Base-by-base conservation (phyloP, 2,329 filamentous ascomycete species). In the Paracorniculantispora psalliotae region DNA sequence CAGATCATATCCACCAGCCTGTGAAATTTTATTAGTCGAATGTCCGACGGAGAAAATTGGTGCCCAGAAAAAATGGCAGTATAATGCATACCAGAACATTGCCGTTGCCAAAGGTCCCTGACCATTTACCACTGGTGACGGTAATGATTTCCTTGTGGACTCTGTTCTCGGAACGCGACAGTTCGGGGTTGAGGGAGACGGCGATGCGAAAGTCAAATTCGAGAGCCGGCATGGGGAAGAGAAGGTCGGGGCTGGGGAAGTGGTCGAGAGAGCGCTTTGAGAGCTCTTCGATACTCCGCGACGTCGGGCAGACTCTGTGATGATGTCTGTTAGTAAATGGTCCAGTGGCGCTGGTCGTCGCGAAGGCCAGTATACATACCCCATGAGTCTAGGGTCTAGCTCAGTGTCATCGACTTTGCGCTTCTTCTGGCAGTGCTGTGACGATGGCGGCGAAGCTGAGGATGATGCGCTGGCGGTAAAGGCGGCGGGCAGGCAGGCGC, bases 141-240 rank as follows among this genome's bases (percentile, higher is more conserved):
- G 77, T 77, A 28, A 79, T 78, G 67, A 79, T 80, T 63, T 81
- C 79, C 60, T 79, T 75, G 59, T 75, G 72, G 35, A 73, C 75
- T 53, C 76, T 72, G 13, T 70, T 67, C 30, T 78, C 78, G 41
- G 80, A 72, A 23, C 72, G 72, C 12, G 79, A 73, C 33, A 73
- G 69, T 53, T 75, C 73, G 19, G 75, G 74, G 61, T 77, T 75
- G 28, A 80, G 68, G 19, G 69, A 70, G 15, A 81, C 78, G 43
- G 76, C 75, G 67, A 82, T 76, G 58, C 78, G 77, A 63, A 81
- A 80, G 64, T 81, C 79, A 48, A 80, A 78, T 53, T 73, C 73
- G 52, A 80, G 72, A 39, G 71, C 72, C 5, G 79, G 78, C 64
- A 75, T 73, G 15, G 79, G 78, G 53, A 81, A 73, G 4, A 71